These are phyloP conservation scores for Suillus occidentalis DNA, from an alignment of 768 basidiomycete genomes.

Conservation along the genomic window DNA sequence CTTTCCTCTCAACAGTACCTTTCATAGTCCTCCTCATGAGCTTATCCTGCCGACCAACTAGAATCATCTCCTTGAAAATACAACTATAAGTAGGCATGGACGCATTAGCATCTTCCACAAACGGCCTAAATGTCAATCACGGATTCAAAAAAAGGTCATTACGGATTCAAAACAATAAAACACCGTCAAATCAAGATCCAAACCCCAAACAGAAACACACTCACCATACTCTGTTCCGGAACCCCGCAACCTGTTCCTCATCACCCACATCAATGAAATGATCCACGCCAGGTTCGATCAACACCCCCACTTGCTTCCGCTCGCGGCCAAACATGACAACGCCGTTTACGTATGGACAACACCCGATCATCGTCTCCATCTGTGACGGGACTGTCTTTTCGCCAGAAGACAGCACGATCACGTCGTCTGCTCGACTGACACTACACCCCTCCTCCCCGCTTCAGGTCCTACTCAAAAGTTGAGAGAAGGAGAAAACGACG, in stretches of 20 bases:
- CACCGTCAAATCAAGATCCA: no score
- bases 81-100: constrained; percentile 35
- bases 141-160: no score
- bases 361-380: constrained; percentile 23
- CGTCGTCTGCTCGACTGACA: constrained; percentile 36
- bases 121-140: constrained; percentile 24
- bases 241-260: constrained; percentile 8
- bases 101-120: constrained; percentile 39
- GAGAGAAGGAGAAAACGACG: background rate
- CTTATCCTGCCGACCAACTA: constrained; percentile 37
- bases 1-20: constrained; percentile 20
- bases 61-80: constrained; percentile 49
- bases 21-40: constrained; percentile 39
- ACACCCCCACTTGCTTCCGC: constrained; percentile 25
- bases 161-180: no score
- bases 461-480: background rate
- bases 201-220: background rate
- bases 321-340: constrained; percentile 31
- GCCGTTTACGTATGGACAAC: constrained; percentile 17
- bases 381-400: constrained; percentile 31
- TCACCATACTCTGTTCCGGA: constrained; percentile 20
- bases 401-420: constrained; percentile 26
- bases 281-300: constrained; percentile 25
- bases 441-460: constrained; percentile 23
- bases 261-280: constrained; percentile 16